Evolutionary conservation across 192 early-diverging fungal species (phyloP).

Genomic region (Physocladia obscura): DNA sequence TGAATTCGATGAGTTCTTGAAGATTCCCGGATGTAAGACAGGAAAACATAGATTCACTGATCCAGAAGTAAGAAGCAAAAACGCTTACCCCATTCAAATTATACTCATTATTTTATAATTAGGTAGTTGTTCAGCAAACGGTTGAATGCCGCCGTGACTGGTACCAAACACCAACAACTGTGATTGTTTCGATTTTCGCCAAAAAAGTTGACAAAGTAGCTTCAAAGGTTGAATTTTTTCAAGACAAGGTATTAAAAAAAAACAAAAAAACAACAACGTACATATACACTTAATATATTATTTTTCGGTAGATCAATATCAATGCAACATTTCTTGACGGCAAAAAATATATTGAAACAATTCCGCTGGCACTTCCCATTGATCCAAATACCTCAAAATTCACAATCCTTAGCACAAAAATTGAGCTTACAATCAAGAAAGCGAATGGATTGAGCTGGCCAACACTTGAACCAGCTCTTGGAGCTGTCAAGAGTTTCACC

Average conservation of each 20-base stretch:
- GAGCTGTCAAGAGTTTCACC: slow-evolving; percentile 65
- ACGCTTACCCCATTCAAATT: too few relatives aligned
- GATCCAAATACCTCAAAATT: slow-evolving; percentile 68
- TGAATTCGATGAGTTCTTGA: slow-evolving; percentile 98
- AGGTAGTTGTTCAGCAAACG: slow-evolving; percentile 41
- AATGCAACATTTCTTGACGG: slow-evolving; percentile 79
- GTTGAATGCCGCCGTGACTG: slow-evolving; percentile 88
- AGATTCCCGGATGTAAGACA: slow-evolving; percentile 87
- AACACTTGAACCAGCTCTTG: slow-evolving; percentile 61
- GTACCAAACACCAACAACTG: slow-evolving; percentile 85
- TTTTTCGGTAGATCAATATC: slow-evolving; percentile 57
- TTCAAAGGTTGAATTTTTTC: slow-evolving; percentile 70
- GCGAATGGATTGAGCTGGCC: slow-evolving; percentile 83
- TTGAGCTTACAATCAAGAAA: slow-evolving; percentile 91
- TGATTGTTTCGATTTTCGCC: slow-evolving; percentile 90
- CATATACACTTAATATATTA: slow-evolving; percentile 62
- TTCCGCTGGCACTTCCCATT: slow-evolving; percentile 74
- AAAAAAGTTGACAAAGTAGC: slow-evolving; percentile 79
- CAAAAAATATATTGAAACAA: slow-evolving; percentile 67
- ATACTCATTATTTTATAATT: neutral
- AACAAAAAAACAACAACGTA: slow-evolving; percentile 69
- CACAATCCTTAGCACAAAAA: slow-evolving; percentile 88
- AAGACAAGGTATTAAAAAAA: slow-evolving; percentile 71
- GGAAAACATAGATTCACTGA: slow-evolving; percentile 89
- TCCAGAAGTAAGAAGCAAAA: neutral